phyloP scores from a whole-genome alignment of 345 rosid species.

The Heritiera fomes region DNA sequence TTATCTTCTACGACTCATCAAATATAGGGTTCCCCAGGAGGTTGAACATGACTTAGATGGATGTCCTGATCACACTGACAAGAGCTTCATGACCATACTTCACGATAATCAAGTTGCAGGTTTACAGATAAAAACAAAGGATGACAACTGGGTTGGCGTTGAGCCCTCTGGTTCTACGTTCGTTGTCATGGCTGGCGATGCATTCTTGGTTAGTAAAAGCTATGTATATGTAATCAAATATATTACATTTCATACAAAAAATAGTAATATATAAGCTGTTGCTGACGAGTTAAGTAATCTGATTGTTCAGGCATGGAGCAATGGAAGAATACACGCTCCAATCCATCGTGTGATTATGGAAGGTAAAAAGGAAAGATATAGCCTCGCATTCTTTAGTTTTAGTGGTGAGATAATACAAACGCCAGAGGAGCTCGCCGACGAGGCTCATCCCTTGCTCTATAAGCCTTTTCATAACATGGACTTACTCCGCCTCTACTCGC shows the following conservation, averaged over 20 bases:
- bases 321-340: conserved; percentile 15
- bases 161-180: conserved; percentile 46
- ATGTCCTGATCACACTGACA: conserved; percentile 50
- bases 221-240: too few species aligned
- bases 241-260: too few species aligned
- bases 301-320: conserved; percentile 17
- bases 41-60: conserved; percentile 35
- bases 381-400: conserved; percentile 6
- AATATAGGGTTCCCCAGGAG: conserved; percentile 40
- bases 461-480: conserved; percentile 14
- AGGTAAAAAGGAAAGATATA: conserved; percentile 11
- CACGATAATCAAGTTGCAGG: conserved; percentile 57
- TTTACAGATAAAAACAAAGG: conserved; percentile 47
- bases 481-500: conserved; percentile 6
- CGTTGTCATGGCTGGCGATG: conserved; percentile 59
- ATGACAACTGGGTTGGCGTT: conserved; percentile 48
- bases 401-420: conserved; percentile 3
- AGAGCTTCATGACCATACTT: conserved; percentile 61
- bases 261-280: too few species aligned
- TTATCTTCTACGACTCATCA: conserved; percentile 48
- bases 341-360: conserved; percentile 8
- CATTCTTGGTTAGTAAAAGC: conserved; percentile 39
- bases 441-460: conserved; percentile 13
- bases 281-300: too few species aligned
- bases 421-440: conserved; percentile 6